Evolutionary conservation across 805 yeast species (phyloP).

Genomic region (Kuraishia ogatae): DNA sequence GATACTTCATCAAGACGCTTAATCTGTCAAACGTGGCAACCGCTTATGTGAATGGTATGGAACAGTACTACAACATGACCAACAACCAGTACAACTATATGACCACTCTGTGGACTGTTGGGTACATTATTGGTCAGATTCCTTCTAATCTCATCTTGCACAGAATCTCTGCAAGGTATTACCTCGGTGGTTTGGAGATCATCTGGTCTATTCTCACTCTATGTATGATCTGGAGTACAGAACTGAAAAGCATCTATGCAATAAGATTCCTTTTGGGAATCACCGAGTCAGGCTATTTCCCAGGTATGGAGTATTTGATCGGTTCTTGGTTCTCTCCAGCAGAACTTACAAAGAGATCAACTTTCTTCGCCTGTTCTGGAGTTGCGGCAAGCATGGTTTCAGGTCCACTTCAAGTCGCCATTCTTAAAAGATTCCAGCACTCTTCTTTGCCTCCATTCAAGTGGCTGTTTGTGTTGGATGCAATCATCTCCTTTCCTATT

Average conservation of each 20-base stretch:
- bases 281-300: constrained; percentile 39
- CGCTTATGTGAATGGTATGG: constrained; percentile 61
- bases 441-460: constrained; percentile 25
- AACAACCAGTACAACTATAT: constrained; percentile 46
- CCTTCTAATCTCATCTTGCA: constrained; percentile 38
- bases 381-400: constrained; percentile 25
- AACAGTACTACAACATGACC: constrained; percentile 43
- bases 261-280: constrained; percentile 32
- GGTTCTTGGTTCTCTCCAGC: constrained; percentile 26
- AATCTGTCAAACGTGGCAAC: constrained; percentile 39
- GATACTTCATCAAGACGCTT: constrained; percentile 6
- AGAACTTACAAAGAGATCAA: constrained; percentile 28
- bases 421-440: constrained; percentile 16
- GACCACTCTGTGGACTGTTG: constrained; percentile 37
- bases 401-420: constrained; percentile 29
- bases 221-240: constrained; percentile 22
- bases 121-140: constrained; percentile 42
- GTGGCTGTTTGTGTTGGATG: constrained; percentile 40
- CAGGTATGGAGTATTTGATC: constrained; percentile 35
- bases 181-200: constrained; percentile 33
- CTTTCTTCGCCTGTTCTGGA: constrained; percentile 26
- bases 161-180: constrained; percentile 32
- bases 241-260: constrained; percentile 20
- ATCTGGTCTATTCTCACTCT: constrained; percentile 35
- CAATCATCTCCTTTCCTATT: constrained; percentile 25